Conservation (phyloP, 768 basidiomycete genomes). For the Ramaria sp. region DNA sequence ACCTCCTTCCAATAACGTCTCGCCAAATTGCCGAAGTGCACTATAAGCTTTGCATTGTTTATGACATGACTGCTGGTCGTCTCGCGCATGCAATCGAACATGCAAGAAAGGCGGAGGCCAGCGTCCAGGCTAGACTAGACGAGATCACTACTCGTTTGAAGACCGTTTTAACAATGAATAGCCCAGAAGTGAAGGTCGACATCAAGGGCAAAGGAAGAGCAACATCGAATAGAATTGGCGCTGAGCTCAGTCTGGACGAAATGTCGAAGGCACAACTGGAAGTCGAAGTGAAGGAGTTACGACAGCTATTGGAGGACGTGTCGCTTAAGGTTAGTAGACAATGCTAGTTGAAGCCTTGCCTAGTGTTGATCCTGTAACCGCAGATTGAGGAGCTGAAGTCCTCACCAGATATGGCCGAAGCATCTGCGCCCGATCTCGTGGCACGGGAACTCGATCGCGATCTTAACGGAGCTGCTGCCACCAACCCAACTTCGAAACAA, state of each 20-base stretch:
- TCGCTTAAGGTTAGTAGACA: conserved; percentile 57
- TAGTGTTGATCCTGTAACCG: background rate
- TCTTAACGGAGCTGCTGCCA: conserved; percentile 24
- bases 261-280: conserved; percentile 70
- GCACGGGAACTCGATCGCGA: conserved; percentile 65
- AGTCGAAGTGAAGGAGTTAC: conserved; percentile 69
- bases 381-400: conserved; percentile 89
- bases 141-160: conserved; percentile 41
- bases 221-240: conserved; percentile 22
- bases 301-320: conserved; percentile 68
- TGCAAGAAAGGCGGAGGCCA: conserved; percentile 69
- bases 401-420: conserved; percentile 45
- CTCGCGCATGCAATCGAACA: conserved; percentile 75
- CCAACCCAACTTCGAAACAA: conserved; percentile 26
- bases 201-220: conserved; percentile 65
- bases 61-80: conserved; percentile 81
- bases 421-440: conserved; percentile 58
- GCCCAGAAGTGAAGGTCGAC: conserved; percentile 33
- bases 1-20: conserved; percentile 75
- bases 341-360: background rate
- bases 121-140: conserved; percentile 59
- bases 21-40: conserved; percentile 91
- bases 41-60: conserved; percentile 88
- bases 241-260: conserved; percentile 47
- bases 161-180: conserved; percentile 18